These are phyloP conservation scores for Alternaria brassicicola DNA, from an alignment of 2,329 filamentous ascomycete species.

Conservation along the genomic window DNA sequence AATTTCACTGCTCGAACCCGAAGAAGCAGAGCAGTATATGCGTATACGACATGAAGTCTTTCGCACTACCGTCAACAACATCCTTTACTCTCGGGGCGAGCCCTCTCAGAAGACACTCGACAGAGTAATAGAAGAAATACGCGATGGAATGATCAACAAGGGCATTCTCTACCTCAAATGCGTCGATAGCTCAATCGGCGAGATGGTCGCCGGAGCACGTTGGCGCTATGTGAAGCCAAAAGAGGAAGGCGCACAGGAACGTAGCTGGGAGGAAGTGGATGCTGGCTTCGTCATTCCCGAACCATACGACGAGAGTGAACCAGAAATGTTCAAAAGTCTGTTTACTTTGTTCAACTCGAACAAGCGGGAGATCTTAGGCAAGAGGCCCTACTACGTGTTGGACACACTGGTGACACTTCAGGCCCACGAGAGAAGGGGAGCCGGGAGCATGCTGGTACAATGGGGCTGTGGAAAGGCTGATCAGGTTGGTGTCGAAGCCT, in stretches of 20 bases:
- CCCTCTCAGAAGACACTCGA: slow-evolving; percentile 35
- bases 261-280: slow-evolving; percentile 40
- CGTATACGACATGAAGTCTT: slow-evolving; percentile 42
- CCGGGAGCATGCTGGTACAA: slow-evolving; percentile 39
- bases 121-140: slow-evolving; percentile 28
- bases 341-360: slow-evolving; percentile 29
- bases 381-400: slow-evolving; percentile 33
- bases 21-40: slow-evolving; percentile 40
- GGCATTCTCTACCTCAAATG: slow-evolving; percentile 40
- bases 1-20: slow-evolving; percentile 34
- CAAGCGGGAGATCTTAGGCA: slow-evolving; percentile 35
- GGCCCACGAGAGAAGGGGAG: slow-evolving; percentile 40
- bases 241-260: slow-evolving; percentile 18
- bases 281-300: slow-evolving; percentile 23
- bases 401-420: slow-evolving; percentile 42
- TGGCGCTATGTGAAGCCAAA: slow-evolving; percentile 36
- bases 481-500: slow-evolving; percentile 37
- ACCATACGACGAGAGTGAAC: slow-evolving; percentile 40
- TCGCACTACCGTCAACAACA: slow-evolving; percentile 39
- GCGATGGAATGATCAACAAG: slow-evolving; percentile 31
- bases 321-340: slow-evolving; percentile 26
- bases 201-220: slow-evolving; percentile 39
- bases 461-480: slow-evolving; percentile 45
- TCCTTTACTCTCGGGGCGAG: slow-evolving; percentile 40
- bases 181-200: slow-evolving; percentile 30